These are phyloP conservation scores for Podospora tetraspora DNA, from an alignment of 495 filamentous ascomycete species.

Conservation along the genomic window DNA sequence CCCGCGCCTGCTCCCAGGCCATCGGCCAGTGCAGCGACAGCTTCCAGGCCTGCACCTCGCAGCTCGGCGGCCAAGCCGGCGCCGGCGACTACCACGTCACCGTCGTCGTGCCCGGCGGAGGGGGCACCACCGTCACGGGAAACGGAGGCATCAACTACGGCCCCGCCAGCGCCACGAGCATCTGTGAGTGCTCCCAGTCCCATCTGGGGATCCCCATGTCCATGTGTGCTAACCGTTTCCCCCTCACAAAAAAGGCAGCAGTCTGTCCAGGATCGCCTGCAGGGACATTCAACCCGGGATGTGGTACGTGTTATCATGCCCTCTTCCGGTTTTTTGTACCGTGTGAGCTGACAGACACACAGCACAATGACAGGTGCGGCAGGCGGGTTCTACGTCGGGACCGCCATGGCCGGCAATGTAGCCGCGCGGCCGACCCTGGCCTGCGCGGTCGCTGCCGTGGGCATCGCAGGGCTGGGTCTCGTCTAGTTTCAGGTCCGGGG, in stretches of 20 bases:
- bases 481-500: background rate
- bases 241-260: constrained; percentile 19
- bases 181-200: constrained; percentile 43
- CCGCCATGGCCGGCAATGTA: constrained; percentile 13
- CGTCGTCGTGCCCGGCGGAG: constrained; percentile 53
- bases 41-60: constrained; percentile 57
- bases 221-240: background rate
- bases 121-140: constrained; percentile 47
- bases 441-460: constrained; percentile 20
- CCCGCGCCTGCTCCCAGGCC: constrained; percentile 59
- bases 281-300: constrained; percentile 21
- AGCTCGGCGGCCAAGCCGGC: constrained; percentile 46
- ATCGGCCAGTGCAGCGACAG: constrained; percentile 60
- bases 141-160: constrained; percentile 29
- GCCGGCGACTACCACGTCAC: constrained; percentile 56
- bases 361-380: constrained; percentile 23
- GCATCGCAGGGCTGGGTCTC: constrained; percentile 22
- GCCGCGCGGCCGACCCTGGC: constrained; percentile 25
- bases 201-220: background rate
- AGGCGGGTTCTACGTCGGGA: constrained; percentile 29
- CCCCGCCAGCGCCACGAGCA: constrained; percentile 50
- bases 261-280: constrained; percentile 28
- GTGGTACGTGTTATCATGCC: constrained; percentile 14
- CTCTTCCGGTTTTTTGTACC: background rate
- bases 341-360: background rate